Conservation (phyloP, 176 grass and related monocot species). For the Musa beccarii region DNA sequence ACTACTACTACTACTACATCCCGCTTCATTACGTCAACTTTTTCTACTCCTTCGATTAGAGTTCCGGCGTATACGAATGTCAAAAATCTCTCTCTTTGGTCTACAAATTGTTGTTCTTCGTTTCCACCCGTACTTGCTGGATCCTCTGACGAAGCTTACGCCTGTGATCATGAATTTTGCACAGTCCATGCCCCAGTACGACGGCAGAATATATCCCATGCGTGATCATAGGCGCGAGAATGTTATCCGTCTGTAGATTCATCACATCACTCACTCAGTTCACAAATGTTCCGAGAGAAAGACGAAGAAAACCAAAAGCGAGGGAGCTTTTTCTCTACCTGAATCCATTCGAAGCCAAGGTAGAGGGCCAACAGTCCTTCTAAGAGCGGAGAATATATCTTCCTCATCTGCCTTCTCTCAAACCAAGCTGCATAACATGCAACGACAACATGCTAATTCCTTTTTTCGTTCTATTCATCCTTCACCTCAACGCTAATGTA, state of each 20-base stretch:
- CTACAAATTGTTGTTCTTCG: conserved; percentile 7
- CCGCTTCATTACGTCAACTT: too few species aligned
- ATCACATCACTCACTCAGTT: background rate
- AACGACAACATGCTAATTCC: background rate
- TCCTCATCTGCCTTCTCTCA: conserved; percentile 83
- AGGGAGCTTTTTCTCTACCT: background rate
- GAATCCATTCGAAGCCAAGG: conserved; percentile 79
- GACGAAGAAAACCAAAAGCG: too few species aligned
- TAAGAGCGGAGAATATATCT: conserved; percentile 93
- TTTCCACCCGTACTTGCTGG: conserved; percentile 45
- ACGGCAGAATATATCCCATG: conserved; percentile 95
- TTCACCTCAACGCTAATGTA: too few species aligned
- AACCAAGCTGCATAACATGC: conserved; percentile 19
- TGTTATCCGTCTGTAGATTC: conserved; percentile 60
- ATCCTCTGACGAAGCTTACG: conserved; percentile 59
- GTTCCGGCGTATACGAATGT: too few species aligned
- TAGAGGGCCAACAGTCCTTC: conserved; percentile 93
- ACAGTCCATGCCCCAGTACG: conserved; percentile 76
- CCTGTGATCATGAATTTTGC: conserved; percentile 90
- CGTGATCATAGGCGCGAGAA: conserved; percentile 87
- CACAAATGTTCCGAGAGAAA: background rate
- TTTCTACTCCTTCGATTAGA: too few species aligned
- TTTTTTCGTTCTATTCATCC: background rate
- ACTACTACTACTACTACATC: too few species aligned
- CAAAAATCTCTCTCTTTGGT: background rate